These are phyloP conservation scores for Rubia peregrina DNA, from an alignment of 305 asterid species.

Conservation along the genomic window DNA sequence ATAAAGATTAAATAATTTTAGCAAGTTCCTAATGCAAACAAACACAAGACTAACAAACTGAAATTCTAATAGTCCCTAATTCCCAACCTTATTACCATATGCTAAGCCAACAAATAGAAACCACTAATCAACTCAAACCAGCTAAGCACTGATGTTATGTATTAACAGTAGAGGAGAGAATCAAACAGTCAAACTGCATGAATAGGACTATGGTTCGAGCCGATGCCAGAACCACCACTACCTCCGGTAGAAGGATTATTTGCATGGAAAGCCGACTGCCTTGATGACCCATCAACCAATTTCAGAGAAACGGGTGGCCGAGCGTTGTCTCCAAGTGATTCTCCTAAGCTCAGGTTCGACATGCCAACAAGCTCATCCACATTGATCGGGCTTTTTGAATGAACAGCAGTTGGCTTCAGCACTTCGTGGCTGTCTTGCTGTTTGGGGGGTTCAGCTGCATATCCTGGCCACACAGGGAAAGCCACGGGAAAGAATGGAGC, in stretches of 20 bases:
- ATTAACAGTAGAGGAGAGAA: constrained; percentile 16
- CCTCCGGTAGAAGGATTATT: constrained; percentile 37
- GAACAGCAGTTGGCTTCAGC: constrained; percentile 90
- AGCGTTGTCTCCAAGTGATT: constrained; percentile 45
- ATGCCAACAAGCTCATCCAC: constrained; percentile 88
- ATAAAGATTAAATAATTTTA: constrained; percentile 11
- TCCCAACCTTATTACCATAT: constrained; percentile 11
- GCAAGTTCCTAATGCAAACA: not conserved
- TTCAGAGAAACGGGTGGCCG: constrained; percentile 61
- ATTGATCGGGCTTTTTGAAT: constrained; percentile 72
- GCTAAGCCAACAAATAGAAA: constrained; percentile 16
- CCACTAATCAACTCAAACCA: constrained; percentile 12
- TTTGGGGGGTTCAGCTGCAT: constrained; percentile 42
- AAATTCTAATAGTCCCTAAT: constrained; percentile 3
- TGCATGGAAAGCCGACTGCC: constrained; percentile 96
- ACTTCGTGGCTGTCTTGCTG: constrained; percentile 74
- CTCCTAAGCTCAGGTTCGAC: constrained; percentile 85
- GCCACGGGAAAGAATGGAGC: constrained; percentile 66
- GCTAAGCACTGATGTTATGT: constrained; percentile 3
- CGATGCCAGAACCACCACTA: constrained; percentile 40
- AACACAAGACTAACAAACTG: not conserved
- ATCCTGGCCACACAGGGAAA: constrained; percentile 64
- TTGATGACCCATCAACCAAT: constrained; percentile 62
- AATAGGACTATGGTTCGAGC: constrained; percentile 65
- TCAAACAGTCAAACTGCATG: constrained; percentile 48